A percentile compares a stretch with the other conserved stretches of the same genome.
These are phyloP conservation scores for Glaciozyma antarctica DNA, from an alignment of 768 basidiomycete species.

Conservation along the genomic window DNA sequence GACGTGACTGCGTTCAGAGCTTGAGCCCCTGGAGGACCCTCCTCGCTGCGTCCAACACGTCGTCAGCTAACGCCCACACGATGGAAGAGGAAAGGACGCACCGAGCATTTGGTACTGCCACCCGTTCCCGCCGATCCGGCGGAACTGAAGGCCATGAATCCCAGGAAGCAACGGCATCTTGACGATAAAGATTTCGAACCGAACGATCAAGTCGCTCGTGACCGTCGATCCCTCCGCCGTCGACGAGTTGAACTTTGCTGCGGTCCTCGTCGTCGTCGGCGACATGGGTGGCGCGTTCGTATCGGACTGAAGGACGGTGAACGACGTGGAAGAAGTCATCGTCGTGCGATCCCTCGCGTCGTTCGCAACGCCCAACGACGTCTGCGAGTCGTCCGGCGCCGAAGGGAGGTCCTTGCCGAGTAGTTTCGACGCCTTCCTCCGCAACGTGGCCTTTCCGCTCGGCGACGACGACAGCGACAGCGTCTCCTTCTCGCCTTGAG, in stretches of 20 bases:
- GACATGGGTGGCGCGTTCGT: conserved; percentile 18
- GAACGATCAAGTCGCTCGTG: conserved; percentile 61
- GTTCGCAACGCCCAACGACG: conserved; percentile 7
- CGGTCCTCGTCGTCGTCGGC: conserved; percentile 66
- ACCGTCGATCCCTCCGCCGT: conserved; percentile 30
- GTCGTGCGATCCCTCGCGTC: neutral
- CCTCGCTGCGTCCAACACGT: neutral
- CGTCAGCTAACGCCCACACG: too few relatives aligned
- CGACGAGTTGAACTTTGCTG: conserved; percentile 52
- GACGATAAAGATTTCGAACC: conserved; percentile 94
- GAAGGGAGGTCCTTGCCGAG: conserved; percentile 9
- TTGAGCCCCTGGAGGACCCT: neutral
- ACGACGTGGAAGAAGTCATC: conserved; percentile 22
- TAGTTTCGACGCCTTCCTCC: conserved; percentile 23
- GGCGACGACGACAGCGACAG: conserved; percentile 2
- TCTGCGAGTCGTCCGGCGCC: conserved; percentile 10
- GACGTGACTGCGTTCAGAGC: neutral
- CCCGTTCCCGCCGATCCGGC: conserved; percentile 75
- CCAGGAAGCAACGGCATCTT: conserved; percentile 75
- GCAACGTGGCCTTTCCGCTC: conserved; percentile 13
- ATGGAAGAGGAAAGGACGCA: neutral
- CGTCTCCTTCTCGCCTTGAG: neutral
- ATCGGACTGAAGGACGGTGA: conserved; percentile 24
- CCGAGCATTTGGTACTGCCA: conserved; percentile 94
- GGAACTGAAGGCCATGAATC: conserved; percentile 83